phyloP scores from a whole-genome alignment of 2,329 filamentous ascomycete species.

The Fusarium decemcellulare region DNA sequence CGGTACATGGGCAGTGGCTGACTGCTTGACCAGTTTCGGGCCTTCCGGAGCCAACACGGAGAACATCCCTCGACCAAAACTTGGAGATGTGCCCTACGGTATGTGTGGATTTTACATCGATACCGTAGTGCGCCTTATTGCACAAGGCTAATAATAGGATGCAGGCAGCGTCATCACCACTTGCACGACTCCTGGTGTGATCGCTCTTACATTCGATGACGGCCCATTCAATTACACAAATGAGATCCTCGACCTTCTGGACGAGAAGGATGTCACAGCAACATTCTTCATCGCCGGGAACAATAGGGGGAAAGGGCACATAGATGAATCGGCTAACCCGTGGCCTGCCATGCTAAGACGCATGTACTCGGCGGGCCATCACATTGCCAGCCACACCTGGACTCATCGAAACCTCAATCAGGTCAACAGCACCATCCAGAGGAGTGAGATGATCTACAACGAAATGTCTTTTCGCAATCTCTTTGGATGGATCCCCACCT shows the following conservation, averaged over 20 bases:
- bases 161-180: conserved; percentile 53
- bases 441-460: conserved; percentile 59
- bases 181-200: conserved; percentile 52
- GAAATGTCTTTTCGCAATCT: conserved; percentile 61
- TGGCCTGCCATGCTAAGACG: conserved; percentile 57
- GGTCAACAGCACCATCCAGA: conserved; percentile 51
- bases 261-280: conserved; percentile 50
- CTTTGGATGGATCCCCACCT: conserved; percentile 58
- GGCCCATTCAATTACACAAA: conserved; percentile 60
- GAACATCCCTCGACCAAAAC: conserved; percentile 47
- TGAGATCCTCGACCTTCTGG: conserved; percentile 56
- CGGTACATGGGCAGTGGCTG: conserved; percentile 18
- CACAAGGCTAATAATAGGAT: conserved; percentile 34
- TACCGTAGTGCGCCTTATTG: conserved; percentile 21
- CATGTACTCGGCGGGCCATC: conserved; percentile 60
- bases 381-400: conserved; percentile 64
- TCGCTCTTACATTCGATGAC: conserved; percentile 64
- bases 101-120: conserved; percentile 19
- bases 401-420: conserved; percentile 60
- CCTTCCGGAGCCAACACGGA: conserved; percentile 52
- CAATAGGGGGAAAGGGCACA: conserved; percentile 57
- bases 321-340: conserved; percentile 53
- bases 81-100: conserved; percentile 57
- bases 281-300: conserved; percentile 61
- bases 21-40: conserved; percentile 45